These are phyloP conservation scores for Hibiscus mutabilis DNA, from an alignment of 345 rosid genomes.

Conservation along the genomic window DNA sequence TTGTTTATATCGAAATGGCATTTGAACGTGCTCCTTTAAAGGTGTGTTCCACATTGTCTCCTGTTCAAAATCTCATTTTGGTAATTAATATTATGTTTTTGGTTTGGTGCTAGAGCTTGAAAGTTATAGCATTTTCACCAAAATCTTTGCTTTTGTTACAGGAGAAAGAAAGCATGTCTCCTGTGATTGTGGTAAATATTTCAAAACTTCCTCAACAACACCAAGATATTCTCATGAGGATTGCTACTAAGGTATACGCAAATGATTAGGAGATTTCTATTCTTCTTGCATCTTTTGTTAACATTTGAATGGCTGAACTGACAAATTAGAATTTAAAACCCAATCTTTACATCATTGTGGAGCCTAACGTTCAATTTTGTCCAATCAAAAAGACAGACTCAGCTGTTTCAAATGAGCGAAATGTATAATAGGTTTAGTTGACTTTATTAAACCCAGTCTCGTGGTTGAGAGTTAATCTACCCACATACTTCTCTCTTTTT, in stretches of 20 bases:
- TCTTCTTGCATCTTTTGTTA: not conserved
- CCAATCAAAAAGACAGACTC: not conserved
- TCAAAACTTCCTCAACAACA: slow-evolving; percentile 77
- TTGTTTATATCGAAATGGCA: slow-evolving; percentile 94
- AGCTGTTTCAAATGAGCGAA: not conserved
- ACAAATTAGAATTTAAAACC: not conserved
- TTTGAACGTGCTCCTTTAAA: slow-evolving; percentile 59
- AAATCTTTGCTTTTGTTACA: slow-evolving; percentile 21
- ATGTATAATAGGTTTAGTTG: not conserved
- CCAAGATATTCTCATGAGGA: slow-evolving; percentile 74
- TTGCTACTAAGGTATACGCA: slow-evolving; percentile 48
- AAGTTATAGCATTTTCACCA: slow-evolving; percentile 5
- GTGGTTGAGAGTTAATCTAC: not conserved
- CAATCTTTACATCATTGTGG: not conserved
- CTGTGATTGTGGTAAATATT: slow-evolving; percentile 51
- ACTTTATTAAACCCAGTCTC: not conserved
- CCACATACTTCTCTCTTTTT: not conserved
- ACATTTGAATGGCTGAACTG: not conserved
- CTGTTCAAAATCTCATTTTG: not conserved
- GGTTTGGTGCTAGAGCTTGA: not conserved
- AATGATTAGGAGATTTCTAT: not conserved
- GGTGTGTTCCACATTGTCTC: slow-evolving; percentile 34
- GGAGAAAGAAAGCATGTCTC: slow-evolving; percentile 82
- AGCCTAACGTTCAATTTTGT: not conserved
- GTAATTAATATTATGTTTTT: not conserved